Evolutionary conservation across 345 rosid species (phyloP).

Genomic region (Citropsis articulata): DNA sequence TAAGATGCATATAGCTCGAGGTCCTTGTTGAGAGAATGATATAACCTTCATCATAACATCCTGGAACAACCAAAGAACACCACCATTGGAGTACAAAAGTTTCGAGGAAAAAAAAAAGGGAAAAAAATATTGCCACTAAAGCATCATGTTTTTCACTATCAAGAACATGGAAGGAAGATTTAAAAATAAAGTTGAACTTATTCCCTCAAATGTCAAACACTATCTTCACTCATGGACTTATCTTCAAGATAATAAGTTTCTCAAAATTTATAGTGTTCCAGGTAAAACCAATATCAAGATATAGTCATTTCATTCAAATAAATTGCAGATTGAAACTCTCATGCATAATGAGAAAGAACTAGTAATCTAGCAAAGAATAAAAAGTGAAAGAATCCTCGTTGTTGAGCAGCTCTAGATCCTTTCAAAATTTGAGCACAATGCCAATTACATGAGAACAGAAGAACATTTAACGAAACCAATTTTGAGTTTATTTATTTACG

Average conservation of each 20-base stretch:
- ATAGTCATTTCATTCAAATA: neutral
- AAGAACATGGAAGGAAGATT: neutral
- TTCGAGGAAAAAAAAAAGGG: neutral
- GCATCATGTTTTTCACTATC: neutral
- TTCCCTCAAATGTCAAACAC: neutral
- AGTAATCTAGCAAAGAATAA: neutral
- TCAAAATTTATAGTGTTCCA: neutral
- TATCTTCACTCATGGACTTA: neutral
- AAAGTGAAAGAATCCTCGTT: neutral
- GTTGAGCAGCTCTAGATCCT: neutral
- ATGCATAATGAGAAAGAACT: neutral
- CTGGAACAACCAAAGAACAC: slow-evolving; percentile 35
- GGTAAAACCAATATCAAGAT: neutral
- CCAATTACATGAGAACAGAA: neutral
- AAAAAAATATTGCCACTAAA: neutral
- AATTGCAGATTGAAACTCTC: neutral
- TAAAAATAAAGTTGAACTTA: neutral
- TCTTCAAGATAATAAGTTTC: neutral
- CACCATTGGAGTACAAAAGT: neutral
- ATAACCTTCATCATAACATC: slow-evolving; percentile 80
- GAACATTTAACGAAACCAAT: neutral
- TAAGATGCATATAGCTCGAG: slow-evolving; percentile 73
- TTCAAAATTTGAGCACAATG: neutral
- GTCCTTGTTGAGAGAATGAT: slow-evolving; percentile 87
- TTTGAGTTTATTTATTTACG: neutral